Conservation (phyloP, 257 asterid species). For the Coffea eugenioides region DNA sequence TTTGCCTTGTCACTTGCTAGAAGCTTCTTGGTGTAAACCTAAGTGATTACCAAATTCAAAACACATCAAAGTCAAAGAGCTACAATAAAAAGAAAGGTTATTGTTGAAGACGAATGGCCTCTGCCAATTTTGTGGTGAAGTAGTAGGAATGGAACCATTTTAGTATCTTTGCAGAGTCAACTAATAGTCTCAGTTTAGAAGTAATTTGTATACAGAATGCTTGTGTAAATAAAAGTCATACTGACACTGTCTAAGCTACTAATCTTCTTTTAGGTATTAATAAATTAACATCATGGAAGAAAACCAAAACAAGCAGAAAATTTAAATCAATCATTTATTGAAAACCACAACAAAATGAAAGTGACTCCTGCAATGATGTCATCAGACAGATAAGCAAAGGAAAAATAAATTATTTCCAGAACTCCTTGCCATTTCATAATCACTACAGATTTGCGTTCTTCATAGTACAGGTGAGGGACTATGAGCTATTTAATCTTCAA, state of each 20-base stretch:
- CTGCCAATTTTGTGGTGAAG: background rate
- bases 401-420: too few species aligned
- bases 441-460: background rate
- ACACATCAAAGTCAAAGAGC: background rate
- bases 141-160: background rate
- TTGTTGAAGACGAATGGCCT: background rate
- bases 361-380: background rate
- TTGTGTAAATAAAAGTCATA: too few species aligned
- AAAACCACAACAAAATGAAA: background rate
- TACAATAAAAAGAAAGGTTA: background rate
- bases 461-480: background rate
- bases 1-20: conserved; percentile 74
- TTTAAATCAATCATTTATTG: background rate
- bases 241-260: too few species aligned
- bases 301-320: background rate
- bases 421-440: background rate
- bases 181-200: background rate
- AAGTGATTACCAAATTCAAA: background rate
- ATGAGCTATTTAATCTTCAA: too few species aligned
- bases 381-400: background rate
- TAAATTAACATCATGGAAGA: too few species aligned
- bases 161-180: background rate
- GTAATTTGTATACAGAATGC: too few species aligned
- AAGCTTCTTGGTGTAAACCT: conserved; percentile 68
- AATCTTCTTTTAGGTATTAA: background rate